Conservation (phyloP, 495 filamentous ascomycete genomes). For the Talaromyces adpressus region DNA sequence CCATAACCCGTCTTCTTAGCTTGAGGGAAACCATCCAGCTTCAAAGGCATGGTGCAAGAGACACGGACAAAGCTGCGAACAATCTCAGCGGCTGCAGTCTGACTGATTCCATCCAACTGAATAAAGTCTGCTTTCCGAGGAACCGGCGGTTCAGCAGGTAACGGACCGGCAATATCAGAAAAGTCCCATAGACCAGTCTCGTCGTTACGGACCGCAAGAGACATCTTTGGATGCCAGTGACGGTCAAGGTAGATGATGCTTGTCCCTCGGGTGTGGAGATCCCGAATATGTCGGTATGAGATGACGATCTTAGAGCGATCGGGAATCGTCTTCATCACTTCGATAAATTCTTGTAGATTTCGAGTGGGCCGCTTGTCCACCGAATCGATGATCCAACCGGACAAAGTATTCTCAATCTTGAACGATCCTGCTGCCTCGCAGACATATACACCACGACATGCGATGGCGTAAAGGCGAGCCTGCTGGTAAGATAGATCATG, state of each 20-base stretch:
- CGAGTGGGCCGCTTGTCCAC: slow-evolving; percentile 86
- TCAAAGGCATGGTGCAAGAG: slow-evolving; percentile 84
- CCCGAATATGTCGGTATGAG: slow-evolving; percentile 90
- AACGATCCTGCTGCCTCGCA: slow-evolving; percentile 95
- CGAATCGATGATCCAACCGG: slow-evolving; percentile 89
- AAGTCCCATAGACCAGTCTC: slow-evolving; percentile 92
- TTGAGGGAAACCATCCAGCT: slow-evolving; percentile 92
- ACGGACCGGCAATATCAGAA: slow-evolving; percentile 68
- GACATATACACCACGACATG: slow-evolving; percentile 85
- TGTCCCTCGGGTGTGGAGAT: slow-evolving; percentile 90
- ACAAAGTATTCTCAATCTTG: slow-evolving; percentile 81
- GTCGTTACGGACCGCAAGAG: slow-evolving; percentile 87
- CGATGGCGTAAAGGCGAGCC: slow-evolving; percentile 85
- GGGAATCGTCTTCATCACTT: slow-evolving; percentile 84
- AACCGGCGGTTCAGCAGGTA: slow-evolving; percentile 65
- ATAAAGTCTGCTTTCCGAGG: slow-evolving; percentile 82
- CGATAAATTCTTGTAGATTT: slow-evolving; percentile 80
- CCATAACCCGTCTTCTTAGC: slow-evolving; percentile 91
- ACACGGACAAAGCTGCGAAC: slow-evolving; percentile 93
- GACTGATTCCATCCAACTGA: slow-evolving; percentile 76
- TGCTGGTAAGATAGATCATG: slow-evolving; percentile 96
- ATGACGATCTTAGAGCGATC: slow-evolving; percentile 87
- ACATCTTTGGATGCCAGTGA: slow-evolving; percentile 93
- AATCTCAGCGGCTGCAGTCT: slow-evolving; percentile 84
- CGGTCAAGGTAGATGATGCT: slow-evolving; percentile 88